Percentiles rank a stretch among this genome's conserved stretches.
These are phyloP conservation scores for Xylariaceae sp. DNA, from an alignment of 2,329 filamentous ascomycete genomes.

Conservation along the genomic window DNA sequence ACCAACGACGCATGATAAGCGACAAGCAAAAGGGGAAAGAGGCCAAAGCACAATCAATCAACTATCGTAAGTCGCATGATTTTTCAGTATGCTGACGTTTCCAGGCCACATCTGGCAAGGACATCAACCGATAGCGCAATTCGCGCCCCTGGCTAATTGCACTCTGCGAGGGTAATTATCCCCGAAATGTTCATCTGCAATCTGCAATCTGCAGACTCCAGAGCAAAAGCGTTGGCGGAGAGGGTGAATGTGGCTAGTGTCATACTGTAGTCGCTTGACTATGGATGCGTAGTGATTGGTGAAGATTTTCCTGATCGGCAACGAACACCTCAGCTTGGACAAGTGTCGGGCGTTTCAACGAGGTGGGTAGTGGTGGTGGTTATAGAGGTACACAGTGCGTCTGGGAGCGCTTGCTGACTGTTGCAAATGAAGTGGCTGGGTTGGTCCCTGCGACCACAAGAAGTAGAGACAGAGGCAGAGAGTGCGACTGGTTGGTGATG, in stretches of 20 bases:
- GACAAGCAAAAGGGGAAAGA: neutral
- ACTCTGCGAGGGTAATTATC: constrained; percentile 13
- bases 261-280: no score
- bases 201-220: no score
- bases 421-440: constrained; percentile 14
- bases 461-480: no score
- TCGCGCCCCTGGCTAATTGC: constrained; percentile 10
- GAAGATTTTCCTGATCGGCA: constrained; percentile 15
- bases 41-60: neutral
- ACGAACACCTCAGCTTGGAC: constrained; percentile 16
- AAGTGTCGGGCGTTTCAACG: constrained; percentile 21
- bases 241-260: constrained; percentile 18
- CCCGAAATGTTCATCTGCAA: constrained; percentile 1
- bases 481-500: no score
- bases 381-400: constrained; percentile 18
- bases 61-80: constrained; percentile 14
- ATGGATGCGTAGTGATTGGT: constrained; percentile 13
- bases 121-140: constrained; percentile 10
- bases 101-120: constrained; percentile 14
- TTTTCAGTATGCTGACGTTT: constrained; percentile 22
- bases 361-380: neutral
- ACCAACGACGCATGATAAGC: neutral
- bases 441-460: neutral
- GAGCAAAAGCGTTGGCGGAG: neutral
- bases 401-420: constrained; percentile 9